Conservation (phyloP, 2,329 filamentous ascomycete genomes). For the Tolypocladium amazonense region DNA sequence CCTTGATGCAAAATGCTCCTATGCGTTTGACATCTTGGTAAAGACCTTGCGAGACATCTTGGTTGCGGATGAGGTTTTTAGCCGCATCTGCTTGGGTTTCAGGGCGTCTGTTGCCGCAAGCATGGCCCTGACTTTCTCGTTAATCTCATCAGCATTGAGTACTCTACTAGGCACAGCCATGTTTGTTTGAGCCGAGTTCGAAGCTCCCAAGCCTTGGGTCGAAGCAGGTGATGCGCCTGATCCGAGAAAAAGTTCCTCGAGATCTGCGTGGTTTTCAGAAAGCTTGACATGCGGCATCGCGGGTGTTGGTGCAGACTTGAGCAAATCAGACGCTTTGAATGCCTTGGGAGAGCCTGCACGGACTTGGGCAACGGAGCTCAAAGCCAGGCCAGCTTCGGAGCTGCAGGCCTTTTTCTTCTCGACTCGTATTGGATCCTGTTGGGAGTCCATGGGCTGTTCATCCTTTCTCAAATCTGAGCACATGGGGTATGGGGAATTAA, state of each 20-base stretch:
- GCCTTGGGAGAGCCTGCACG: neutral
- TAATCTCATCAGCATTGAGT: slow-evolving; percentile 14
- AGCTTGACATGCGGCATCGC: neutral
- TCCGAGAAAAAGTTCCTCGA: neutral
- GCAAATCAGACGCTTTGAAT: neutral
- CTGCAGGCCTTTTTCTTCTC: neutral
- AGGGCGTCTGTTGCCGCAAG: slow-evolving; percentile 22
- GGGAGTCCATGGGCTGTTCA: neutral
- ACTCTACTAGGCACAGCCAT: neutral
- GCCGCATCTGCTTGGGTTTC: slow-evolving; percentile 15
- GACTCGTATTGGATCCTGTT: neutral
- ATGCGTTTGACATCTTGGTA: slow-evolving; percentile 21
- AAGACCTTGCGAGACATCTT: slow-evolving; percentile 20
- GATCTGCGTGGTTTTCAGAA: neutral
- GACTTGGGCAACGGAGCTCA: neutral
- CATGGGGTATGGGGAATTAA: slow-evolving; percentile 5
- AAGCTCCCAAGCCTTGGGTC: neutral
- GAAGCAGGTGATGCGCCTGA: neutral
- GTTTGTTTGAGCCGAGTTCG: neutral
- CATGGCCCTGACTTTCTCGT: slow-evolving; percentile 24
- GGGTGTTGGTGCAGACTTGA: neutral
- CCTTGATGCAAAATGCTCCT: slow-evolving; percentile 20
- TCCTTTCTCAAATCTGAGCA: slow-evolving; percentile 2
- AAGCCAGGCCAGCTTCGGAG: neutral
- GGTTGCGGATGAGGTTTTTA: slow-evolving; percentile 5